A percentile compares a stretch with the other conserved stretches of the same genome.
These are phyloP conservation scores for Arctium lappa DNA, from an alignment of 129 eudicot species.

Conservation along the genomic window DNA sequence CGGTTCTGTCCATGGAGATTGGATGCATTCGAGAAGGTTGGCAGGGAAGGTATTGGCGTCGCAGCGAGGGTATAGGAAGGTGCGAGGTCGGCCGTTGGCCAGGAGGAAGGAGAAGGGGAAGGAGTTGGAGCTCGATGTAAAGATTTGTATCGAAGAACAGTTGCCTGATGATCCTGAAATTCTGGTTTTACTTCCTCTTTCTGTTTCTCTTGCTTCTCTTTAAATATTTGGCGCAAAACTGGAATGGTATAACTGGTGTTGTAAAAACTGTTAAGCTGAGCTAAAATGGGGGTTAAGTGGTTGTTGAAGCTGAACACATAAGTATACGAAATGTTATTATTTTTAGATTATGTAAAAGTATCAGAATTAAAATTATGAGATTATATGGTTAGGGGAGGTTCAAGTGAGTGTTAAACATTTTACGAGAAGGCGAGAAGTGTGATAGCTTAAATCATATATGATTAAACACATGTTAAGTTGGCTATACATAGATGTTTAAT, in stretches of 20 bases:
- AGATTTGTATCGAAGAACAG: constrained; percentile 73
- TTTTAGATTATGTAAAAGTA: no score
- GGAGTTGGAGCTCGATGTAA: constrained; percentile 77
- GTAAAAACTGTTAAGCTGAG: no score
- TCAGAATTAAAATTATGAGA: neutral
- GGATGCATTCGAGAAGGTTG: constrained; percentile 37
- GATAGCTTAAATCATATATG: no score
- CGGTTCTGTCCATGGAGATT: neutral
- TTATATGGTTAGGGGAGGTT: no score
- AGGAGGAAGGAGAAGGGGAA: constrained; percentile 44
- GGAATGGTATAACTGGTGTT: neutral
- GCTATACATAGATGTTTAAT: no score
- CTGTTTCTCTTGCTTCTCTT: neutral
- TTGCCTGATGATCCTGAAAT: constrained; percentile 87
- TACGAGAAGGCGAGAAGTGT: no score
- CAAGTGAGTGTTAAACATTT: no score
- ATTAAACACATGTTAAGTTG: no score
- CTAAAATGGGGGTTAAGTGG: neutral
- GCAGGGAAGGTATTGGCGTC: constrained; percentile 43
- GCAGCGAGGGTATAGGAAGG: constrained; percentile 67
- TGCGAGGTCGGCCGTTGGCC: constrained; percentile 38
- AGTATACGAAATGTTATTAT: neutral
- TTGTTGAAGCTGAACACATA: neutral
- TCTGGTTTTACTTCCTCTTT: constrained; percentile 37
- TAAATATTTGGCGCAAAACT: neutral